Percentiles rank a stretch among this genome's conserved stretches.
Evolutionary conservation across 2,329 filamentous ascomycete genomes (phyloP).

Genomic region (Colletotrichum sp.): DNA sequence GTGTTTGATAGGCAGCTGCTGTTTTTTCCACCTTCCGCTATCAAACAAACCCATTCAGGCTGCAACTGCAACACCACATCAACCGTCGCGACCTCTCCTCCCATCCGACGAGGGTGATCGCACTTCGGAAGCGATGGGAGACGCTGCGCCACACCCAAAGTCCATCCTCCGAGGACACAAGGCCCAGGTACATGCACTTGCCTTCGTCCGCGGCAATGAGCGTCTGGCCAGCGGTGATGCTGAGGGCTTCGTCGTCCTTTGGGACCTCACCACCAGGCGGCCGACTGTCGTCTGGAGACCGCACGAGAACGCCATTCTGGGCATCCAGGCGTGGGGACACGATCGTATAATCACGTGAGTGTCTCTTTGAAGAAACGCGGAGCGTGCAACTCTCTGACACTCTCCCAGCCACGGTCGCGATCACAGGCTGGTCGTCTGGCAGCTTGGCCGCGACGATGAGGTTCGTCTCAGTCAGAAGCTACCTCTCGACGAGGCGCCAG

Average conservation of each 20-base stretch:
- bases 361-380: not conserved
- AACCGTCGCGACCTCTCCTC: not conserved
- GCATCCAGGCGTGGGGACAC: constrained; percentile 72
- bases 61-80: not conserved
- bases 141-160: constrained; percentile 47
- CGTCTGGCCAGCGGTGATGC: constrained; percentile 87
- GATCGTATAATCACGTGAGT: constrained; percentile 84
- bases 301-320: constrained; percentile 79
- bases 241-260: constrained; percentile 86
- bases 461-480: constrained; percentile 67
- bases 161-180: constrained; percentile 84
- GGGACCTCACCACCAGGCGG: constrained; percentile 83
- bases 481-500: constrained; percentile 68
- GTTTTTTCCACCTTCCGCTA: not conserved
- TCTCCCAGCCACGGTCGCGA: constrained; percentile 82
- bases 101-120: not conserved
- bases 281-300: constrained; percentile 86
- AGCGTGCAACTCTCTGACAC: not conserved
- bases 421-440: constrained; percentile 86
- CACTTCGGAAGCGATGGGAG: constrained; percentile 25
- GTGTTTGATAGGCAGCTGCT: not conserved
- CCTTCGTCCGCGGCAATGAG: constrained; percentile 75
- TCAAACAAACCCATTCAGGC: not conserved
- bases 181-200: constrained; percentile 77
- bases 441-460: constrained; percentile 67